phyloP scores from a whole-genome alignment of 495 filamentous ascomycete genomes.

The Hyaloscypha hepaticicola region DNA sequence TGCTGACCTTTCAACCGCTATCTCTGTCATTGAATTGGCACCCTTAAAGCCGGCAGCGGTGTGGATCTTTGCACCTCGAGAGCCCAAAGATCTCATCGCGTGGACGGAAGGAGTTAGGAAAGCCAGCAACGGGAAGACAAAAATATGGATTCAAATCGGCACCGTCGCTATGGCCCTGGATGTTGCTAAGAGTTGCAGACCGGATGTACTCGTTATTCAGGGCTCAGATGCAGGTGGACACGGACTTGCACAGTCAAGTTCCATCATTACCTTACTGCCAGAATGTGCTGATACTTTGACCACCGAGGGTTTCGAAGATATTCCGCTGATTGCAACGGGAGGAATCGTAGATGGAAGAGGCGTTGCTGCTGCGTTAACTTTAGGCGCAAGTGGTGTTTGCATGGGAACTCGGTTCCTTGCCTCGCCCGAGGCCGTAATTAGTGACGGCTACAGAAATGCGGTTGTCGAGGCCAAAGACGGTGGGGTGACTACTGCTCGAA shows the following conservation, averaged over 20 bases:
- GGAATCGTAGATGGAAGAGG: conserved; percentile 62
- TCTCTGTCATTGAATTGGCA: conserved; percentile 43
- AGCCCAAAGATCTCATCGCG: conserved; percentile 45
- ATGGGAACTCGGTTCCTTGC: conserved; percentile 68
- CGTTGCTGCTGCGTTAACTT: conserved; percentile 54
- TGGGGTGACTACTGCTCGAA: conserved; percentile 60
- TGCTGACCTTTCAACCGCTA: conserved; percentile 39
- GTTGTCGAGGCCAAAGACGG: conserved; percentile 61
- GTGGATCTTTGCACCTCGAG: conserved; percentile 68
- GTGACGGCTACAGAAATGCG: conserved; percentile 54
- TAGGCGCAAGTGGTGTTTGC: conserved; percentile 60
- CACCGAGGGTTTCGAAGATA: conserved; percentile 29
- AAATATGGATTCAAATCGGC: conserved; percentile 69
- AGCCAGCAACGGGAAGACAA: conserved; percentile 43
- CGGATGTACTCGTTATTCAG: conserved; percentile 72
- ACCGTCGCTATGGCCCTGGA: conserved; percentile 55
- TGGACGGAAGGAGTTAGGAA: conserved; percentile 56
- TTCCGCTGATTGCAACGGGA: conserved; percentile 63
- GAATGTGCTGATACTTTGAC: conserved; percentile 51
- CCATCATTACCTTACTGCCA: conserved; percentile 29
- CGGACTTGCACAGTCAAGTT: conserved; percentile 52
- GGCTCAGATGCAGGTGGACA: conserved; percentile 73
- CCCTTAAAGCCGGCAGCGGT: conserved; percentile 58
- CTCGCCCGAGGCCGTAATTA: conserved; percentile 53
- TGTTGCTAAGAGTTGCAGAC: conserved; percentile 38